These are phyloP conservation scores for Gonium pectorale DNA, from an alignment of 139 green algal genomes.

Conservation along the genomic window DNA sequence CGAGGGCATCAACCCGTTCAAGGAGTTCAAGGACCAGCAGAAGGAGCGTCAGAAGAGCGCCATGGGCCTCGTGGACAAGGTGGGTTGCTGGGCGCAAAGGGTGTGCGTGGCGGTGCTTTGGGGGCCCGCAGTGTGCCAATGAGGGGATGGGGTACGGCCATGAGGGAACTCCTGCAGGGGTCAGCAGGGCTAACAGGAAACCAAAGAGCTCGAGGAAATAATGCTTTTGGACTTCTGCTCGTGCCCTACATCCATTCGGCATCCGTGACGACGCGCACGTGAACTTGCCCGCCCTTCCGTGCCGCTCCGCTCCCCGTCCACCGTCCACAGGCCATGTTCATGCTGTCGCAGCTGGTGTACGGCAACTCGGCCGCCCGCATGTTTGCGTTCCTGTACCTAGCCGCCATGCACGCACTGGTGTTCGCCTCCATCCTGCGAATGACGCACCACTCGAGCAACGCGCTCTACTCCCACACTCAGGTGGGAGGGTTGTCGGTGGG, in stretches of 20 bases:
- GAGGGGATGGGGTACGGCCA: too few relatives aligned
- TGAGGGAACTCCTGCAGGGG: too few relatives aligned
- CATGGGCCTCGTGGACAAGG: conserved; percentile 55
- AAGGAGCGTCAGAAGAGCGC: conserved; percentile 52
- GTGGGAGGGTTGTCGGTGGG: neutral
- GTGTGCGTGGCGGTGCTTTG: too few relatives aligned
- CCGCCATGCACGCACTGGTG: conserved; percentile 89
- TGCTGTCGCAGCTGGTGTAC: conserved; percentile 72
- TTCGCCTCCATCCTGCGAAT: conserved; percentile 70
- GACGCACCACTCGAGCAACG: conserved; percentile 55
- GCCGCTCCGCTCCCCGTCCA: neutral
- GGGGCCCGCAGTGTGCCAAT: too few relatives aligned
- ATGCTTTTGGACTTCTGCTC: too few relatives aligned
- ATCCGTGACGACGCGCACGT: too few relatives aligned
- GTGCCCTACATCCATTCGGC: too few relatives aligned
- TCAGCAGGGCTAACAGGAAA: too few relatives aligned
- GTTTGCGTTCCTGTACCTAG: conserved; percentile 88
- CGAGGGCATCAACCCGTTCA: conserved; percentile 91
- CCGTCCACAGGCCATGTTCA: conserved; percentile 52
- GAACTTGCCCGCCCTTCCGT: too few relatives aligned
- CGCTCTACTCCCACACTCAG: conserved; percentile 51
- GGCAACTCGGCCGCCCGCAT: conserved; percentile 68
- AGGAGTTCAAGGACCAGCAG: conserved; percentile 77
- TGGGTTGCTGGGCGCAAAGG: neutral
- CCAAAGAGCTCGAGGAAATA: too few relatives aligned